Evolutionary conservation across 352 stramenopile species (phyloP).

Genomic region (Globisporangium rhizosaccharum): DNA sequence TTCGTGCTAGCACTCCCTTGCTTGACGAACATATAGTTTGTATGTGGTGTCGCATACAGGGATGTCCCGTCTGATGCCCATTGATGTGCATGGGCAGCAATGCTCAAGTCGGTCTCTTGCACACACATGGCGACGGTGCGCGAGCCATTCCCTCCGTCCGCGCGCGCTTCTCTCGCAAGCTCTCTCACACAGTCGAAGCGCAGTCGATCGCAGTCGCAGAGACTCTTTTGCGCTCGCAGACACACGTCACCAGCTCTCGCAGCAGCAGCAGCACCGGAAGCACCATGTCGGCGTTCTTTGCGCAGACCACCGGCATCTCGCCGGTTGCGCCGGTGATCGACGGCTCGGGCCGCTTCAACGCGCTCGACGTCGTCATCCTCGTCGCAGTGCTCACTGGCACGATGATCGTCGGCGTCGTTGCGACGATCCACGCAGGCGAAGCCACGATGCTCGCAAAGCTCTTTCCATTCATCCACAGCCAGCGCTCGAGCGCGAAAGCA

Average conservation of each 20-base stretch:
- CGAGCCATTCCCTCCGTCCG: no score
- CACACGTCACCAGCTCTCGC: background rate
- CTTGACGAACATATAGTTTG: no score
- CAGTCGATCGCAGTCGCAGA: no score
- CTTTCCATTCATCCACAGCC: slow-evolving; percentile 8
- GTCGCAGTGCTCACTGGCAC: slow-evolving; percentile 12
- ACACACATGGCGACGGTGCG: no score
- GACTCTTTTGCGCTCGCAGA: no score
- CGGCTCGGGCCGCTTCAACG: slow-evolving; percentile 10
- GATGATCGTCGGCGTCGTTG: slow-evolving; percentile 17
- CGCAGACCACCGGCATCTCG: slow-evolving; percentile 4
- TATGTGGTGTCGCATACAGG: no score
- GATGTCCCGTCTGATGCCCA: no score
- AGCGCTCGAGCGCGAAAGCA: background rate
- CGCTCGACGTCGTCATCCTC: slow-evolving; percentile 14
- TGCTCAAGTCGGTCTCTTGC: no score
- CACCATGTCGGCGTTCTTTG: slow-evolving; percentile 5
- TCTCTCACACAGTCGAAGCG: no score
- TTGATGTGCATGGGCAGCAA: no score
- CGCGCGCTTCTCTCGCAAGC: no score
- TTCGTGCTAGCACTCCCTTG: no score
- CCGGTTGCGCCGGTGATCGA: slow-evolving; percentile 9
- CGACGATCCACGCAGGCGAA: slow-evolving; percentile 19
- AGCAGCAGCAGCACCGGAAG: background rate
- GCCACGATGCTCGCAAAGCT: slow-evolving; percentile 8